phyloP scores from a whole-genome alignment of 1,139 yeast genomes.

The Geotrichum restrictum region DNA sequence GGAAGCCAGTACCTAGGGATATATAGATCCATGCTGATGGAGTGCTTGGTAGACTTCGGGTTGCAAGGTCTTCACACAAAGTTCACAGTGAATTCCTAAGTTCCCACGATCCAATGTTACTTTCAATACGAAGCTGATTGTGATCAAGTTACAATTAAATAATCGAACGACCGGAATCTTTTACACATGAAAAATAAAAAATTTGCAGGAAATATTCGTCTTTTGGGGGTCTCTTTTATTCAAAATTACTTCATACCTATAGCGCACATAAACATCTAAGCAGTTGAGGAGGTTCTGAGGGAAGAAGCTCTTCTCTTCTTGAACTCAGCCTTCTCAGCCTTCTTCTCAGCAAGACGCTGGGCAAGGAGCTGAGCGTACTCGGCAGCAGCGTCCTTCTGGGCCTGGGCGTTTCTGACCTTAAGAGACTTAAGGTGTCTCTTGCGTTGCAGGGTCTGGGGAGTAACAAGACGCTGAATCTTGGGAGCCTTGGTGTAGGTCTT shows the following conservation, averaged over 20 bases:
- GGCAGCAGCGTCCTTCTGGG: constrained; percentile 99
- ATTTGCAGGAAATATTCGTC: neutral
- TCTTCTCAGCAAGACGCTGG: constrained; percentile 94
- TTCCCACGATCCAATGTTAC: no score
- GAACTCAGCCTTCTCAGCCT: constrained; percentile 96
- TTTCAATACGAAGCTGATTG: no score
- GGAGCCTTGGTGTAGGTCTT: constrained; percentile 99
- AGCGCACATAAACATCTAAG: constrained; percentile 13
- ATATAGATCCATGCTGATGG: no score
- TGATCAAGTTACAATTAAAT: no score
- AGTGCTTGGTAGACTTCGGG: no score
- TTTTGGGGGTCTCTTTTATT: neutral
- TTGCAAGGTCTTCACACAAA: no score
- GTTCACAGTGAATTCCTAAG: no score
- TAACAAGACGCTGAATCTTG: constrained; percentile 98
- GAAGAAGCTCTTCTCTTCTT: constrained; percentile 99
- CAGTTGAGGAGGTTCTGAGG: constrained; percentile 52
- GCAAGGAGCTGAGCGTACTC: constrained; percentile 99
- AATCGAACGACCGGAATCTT: no score
- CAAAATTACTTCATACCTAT: constrained; percentile 7
- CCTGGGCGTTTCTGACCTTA: constrained; percentile 96
- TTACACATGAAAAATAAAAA: no score
- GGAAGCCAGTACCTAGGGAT: no score
- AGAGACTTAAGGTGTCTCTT: constrained; percentile 94
- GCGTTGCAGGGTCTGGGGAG: constrained; percentile 99